Evolutionary conservation across 371 early-diverging fungal genomes (phyloP).

Genomic region (Mucor velutinosus): DNA sequence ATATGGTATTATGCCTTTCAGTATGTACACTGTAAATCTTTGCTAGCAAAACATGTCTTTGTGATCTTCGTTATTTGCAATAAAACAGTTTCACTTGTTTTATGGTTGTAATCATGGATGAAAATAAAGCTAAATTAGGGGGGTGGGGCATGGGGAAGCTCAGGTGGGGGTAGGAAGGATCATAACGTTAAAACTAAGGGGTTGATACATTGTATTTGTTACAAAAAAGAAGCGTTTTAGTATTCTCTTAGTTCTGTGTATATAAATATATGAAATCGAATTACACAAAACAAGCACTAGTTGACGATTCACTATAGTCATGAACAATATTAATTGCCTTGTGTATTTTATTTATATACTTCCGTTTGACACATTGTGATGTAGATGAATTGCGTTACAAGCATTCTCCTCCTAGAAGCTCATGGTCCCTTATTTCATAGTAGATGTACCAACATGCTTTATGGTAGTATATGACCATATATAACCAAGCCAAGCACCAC

Average conservation of each 20-base stretch:
- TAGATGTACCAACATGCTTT: no score
- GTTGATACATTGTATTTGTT: neutral
- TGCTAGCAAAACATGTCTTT: neutral
- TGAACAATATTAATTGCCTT: neutral
- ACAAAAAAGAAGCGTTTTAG: constrained; percentile 3
- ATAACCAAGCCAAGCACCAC: no score
- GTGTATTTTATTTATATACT: neutral
- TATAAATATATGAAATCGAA: neutral
- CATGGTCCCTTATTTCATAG: neutral
- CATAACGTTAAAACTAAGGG: neutral
- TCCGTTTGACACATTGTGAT: neutral
- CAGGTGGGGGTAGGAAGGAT: neutral
- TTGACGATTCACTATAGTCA: neutral
- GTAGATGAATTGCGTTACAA: neutral
- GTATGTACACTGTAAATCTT: neutral
- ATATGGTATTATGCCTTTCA: neutral
- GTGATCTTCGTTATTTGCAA: neutral
- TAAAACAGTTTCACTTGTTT: neutral
- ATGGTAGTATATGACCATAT: no score
- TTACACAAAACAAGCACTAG: neutral
- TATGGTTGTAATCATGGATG: neutral
- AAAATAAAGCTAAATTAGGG: neutral
- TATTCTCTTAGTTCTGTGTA: neutral
- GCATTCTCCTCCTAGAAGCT: neutral
- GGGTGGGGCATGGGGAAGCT: neutral